phyloP scores from a whole-genome alignment of 345 rosid genomes.

The Microthlaspi erraticum region DNA sequence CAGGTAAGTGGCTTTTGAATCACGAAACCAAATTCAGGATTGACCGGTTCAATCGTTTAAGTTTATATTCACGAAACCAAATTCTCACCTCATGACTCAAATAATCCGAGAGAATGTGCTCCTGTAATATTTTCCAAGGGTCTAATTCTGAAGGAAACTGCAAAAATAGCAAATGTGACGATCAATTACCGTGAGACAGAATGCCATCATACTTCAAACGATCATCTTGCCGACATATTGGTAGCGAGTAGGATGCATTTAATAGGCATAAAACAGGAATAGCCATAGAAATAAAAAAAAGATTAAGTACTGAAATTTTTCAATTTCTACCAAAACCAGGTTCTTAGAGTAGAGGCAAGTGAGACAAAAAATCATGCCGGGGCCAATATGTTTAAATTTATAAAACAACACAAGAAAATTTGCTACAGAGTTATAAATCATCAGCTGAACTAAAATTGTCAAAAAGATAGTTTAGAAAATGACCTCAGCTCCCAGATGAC shows the following conservation, averaged over 20 bases:
- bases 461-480: constrained; percentile 27
- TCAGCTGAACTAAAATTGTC: constrained; percentile 19
- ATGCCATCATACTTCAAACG: constrained; percentile 18
- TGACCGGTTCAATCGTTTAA: constrained; percentile 8
- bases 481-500: constrained; percentile 90
- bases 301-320: constrained; percentile 5
- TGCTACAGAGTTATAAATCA: constrained; percentile 5
- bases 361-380: constrained; percentile 25
- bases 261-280: constrained; percentile 6
- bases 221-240: constrained; percentile 20
- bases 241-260: constrained; percentile 19
- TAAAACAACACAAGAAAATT: not conserved
- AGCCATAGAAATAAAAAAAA: constrained; percentile 12
- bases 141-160: constrained; percentile 91
- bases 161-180: constrained; percentile 32
- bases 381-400: constrained; percentile 3
- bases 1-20: constrained; percentile 15
- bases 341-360: constrained; percentile 22
- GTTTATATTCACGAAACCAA: constrained; percentile 14
- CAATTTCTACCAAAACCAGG: constrained; percentile 23
- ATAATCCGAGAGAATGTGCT: constrained; percentile 84
- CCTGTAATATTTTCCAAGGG: constrained; percentile 77
- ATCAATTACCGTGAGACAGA: constrained; percentile 31
- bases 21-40: too few species aligned
- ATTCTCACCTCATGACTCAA: constrained; percentile 71